Percentiles rank a stretch among this genome's conserved stretches.
These are phyloP conservation scores for Collybia sp. DNA, from an alignment of 768 basidiomycete species.

Conservation along the genomic window DNA sequence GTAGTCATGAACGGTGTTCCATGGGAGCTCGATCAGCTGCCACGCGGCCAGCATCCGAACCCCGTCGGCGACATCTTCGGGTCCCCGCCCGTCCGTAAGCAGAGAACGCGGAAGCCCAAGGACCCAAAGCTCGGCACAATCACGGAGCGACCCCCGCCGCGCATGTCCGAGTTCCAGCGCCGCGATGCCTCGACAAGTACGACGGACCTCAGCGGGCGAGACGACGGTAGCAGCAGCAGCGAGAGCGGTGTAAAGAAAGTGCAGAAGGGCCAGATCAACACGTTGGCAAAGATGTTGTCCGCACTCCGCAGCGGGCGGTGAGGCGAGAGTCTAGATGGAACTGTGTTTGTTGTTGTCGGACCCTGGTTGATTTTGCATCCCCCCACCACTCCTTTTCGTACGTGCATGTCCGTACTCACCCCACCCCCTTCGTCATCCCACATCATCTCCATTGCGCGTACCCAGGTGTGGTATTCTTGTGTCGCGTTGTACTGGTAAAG, in stretches of 20 bases:
- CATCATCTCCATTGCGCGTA: constrained; percentile 13
- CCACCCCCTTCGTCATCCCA: background rate
- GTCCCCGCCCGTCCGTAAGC: constrained; percentile 56
- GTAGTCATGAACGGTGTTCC: constrained; percentile 76
- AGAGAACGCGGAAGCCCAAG: constrained; percentile 63
- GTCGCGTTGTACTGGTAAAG: constrained; percentile 50
- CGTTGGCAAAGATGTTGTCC: constrained; percentile 89
- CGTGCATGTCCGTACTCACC: background rate
- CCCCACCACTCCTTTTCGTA: background rate
- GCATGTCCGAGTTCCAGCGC: constrained; percentile 43
- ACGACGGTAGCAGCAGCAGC: constrained; percentile 29
- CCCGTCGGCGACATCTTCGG: constrained; percentile 63
- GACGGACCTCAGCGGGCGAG: constrained; percentile 53
- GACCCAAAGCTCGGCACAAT: constrained; percentile 71
- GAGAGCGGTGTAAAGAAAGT: constrained; percentile 63
- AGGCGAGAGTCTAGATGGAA: background rate
- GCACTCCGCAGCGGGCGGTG: constrained; percentile 58
- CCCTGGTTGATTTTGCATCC: background rate
- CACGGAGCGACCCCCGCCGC: constrained; percentile 56
- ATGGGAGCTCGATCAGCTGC: constrained; percentile 67
- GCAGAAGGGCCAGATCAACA: constrained; percentile 86
- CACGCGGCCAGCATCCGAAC: constrained; percentile 58
- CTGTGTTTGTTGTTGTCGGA: constrained; percentile 3
- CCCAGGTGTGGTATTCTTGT: constrained; percentile 30
- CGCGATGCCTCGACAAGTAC: constrained; percentile 73